These are phyloP conservation scores for Ophiosphaerella narmari DNA, from an alignment of 2,329 filamentous ascomycete genomes.

Conservation along the genomic window DNA sequence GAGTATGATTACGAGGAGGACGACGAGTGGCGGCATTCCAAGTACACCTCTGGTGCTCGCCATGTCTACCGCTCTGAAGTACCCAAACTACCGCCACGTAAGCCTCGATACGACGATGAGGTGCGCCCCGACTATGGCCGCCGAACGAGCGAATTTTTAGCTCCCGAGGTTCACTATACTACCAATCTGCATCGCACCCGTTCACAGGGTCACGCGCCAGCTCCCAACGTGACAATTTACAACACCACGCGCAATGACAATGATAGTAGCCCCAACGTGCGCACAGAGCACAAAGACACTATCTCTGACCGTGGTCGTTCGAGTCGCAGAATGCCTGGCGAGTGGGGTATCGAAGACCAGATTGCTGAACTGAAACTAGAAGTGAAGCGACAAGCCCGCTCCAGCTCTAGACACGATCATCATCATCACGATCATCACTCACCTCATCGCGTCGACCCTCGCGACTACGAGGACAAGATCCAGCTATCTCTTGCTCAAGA, in stretches of 20 bases:
- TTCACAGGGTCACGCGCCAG: slow-evolving; percentile 50
- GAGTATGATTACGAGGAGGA: slow-evolving; percentile 33
- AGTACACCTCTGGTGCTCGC: slow-evolving; percentile 32
- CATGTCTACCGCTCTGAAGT: slow-evolving; percentile 28
- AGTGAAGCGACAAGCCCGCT: slow-evolving; percentile 30
- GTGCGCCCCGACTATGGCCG: slow-evolving; percentile 25
- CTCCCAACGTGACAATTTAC: slow-evolving; percentile 54
- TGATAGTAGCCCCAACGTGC: slow-evolving; percentile 40
- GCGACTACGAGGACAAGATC: slow-evolving; percentile 31
- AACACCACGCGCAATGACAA: slow-evolving; percentile 50
- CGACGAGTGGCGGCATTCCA: slow-evolving; percentile 36
- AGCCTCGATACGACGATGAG: slow-evolving; percentile 18
- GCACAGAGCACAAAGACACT: slow-evolving; percentile 34
- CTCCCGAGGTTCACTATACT: slow-evolving; percentile 32
- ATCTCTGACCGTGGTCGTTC: slow-evolving; percentile 34
- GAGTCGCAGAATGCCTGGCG: slow-evolving; percentile 36
- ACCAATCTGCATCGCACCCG: slow-evolving; percentile 50
- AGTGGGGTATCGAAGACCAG: slow-evolving; percentile 44
- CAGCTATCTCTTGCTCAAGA: slow-evolving; percentile 42
- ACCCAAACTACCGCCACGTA: slow-evolving; percentile 19
- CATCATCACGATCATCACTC: slow-evolving; percentile 27
- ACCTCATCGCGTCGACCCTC: slow-evolving; percentile 27
- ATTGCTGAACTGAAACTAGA: slow-evolving; percentile 37
- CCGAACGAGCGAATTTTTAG: slow-evolving; percentile 36
- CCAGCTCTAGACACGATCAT: slow-evolving; percentile 28